phyloP scores from a whole-genome alignment of 208 protist species.

The Borovskyia barvae region DNA sequence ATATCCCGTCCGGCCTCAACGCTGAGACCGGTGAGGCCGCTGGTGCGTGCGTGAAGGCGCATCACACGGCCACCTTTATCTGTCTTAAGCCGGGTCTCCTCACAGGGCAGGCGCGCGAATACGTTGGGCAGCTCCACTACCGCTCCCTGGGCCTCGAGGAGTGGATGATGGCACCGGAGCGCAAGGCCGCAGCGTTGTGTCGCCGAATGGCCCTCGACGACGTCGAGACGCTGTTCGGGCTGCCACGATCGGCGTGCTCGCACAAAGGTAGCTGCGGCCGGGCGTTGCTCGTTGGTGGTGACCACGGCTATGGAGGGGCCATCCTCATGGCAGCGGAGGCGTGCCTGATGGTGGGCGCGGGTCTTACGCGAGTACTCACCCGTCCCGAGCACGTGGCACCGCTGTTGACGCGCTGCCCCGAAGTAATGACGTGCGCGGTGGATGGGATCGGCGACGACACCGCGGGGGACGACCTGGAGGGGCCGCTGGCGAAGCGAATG shows the following conservation, averaged over 20 bases:
- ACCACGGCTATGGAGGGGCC: slow-evolving; percentile 65
- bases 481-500: slow-evolving; percentile 17
- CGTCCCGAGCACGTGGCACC: slow-evolving; percentile 44
- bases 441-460: neutral
- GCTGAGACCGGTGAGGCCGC: slow-evolving; percentile 64
- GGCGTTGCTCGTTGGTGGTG: slow-evolving; percentile 70
- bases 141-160: slow-evolving; percentile 45
- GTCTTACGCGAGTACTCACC: slow-evolving; percentile 70
- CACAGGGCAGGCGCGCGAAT: slow-evolving; percentile 52
- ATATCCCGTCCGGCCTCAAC: slow-evolving; percentile 86
- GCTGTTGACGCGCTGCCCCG: slow-evolving; percentile 73
- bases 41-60: slow-evolving; percentile 59
- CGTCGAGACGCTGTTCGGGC: slow-evolving; percentile 35
- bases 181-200: slow-evolving; percentile 25
- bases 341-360: slow-evolving; percentile 48
- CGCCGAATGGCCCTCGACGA: slow-evolving; percentile 47
- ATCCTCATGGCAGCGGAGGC: slow-evolving; percentile 82
- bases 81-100: slow-evolving; percentile 82
- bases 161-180: slow-evolving; percentile 43
- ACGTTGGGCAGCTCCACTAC: slow-evolving; percentile 77
- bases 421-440: slow-evolving; percentile 56
- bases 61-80: slow-evolving; percentile 81
- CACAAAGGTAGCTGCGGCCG: slow-evolving; percentile 77
- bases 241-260: slow-evolving; percentile 23
- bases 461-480: neutral